phyloP scores from a whole-genome alignment of 75 land plant species.

The Sequoiadendron giganteum region DNA sequence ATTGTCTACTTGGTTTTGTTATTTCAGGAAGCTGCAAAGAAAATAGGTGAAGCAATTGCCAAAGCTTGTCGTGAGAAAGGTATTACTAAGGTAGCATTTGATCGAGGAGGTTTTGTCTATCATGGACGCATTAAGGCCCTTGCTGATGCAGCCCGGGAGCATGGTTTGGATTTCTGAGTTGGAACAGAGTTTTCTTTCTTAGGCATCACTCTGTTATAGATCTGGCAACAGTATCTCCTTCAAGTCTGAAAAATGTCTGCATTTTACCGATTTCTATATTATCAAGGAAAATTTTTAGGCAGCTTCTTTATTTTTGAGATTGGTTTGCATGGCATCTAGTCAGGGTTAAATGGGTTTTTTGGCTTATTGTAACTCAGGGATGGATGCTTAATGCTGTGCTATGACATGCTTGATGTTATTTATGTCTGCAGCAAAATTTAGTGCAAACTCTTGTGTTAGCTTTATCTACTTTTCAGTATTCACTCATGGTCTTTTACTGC shows the following conservation, averaged over 20 bases:
- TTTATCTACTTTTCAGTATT: neutral
- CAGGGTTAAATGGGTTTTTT: neutral
- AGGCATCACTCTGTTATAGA: neutral
- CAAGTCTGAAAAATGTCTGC: neutral
- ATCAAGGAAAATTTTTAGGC: neutral
- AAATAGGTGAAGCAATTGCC: constrained; percentile 80
- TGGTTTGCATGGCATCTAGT: neutral
- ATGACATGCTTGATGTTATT: neutral
- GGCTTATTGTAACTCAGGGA: neutral
- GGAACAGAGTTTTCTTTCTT: neutral
- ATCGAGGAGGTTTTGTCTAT: constrained; percentile 88
- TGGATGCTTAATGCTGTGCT: neutral
- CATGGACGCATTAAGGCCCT: constrained; percentile 91
- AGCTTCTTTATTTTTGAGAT: neutral
- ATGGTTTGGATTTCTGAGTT: constrained; percentile 68
- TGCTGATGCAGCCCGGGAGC: constrained; percentile 84
- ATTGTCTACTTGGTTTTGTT: neutral
- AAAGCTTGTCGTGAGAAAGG: constrained; percentile 84
- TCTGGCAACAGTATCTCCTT: neutral
- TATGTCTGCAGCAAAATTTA: neutral
- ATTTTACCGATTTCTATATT: neutral
- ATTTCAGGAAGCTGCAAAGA: constrained; percentile 71
- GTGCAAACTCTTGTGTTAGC: neutral
- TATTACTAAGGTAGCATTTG: constrained; percentile 89
- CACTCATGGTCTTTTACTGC: neutral